Conservation (phyloP, 495 filamentous ascomycete species). For the Talaromyces ruber region DNA sequence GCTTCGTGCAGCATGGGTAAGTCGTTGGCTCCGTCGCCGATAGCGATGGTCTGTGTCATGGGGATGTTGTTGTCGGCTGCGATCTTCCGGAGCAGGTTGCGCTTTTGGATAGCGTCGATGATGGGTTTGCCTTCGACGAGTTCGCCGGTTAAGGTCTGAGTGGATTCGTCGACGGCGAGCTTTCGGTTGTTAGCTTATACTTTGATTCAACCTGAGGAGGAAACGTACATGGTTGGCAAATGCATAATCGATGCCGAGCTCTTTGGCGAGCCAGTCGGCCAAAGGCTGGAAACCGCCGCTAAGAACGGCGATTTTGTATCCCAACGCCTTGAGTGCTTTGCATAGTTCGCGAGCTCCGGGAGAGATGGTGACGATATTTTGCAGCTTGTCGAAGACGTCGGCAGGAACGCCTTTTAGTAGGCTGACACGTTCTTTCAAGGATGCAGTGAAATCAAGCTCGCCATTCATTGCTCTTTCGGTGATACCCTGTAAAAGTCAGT, state of each 20-base stretch:
- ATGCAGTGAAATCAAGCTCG: conserved; percentile 85
- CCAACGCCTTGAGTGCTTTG: conserved; percentile 59
- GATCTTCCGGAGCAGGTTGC: conserved; percentile 65
- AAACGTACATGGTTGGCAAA: conserved; percentile 67
- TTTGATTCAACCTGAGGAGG: background rate
- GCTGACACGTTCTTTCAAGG: conserved; percentile 66
- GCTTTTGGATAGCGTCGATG: conserved; percentile 75
- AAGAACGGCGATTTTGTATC: conserved; percentile 78
- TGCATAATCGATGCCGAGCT: conserved; percentile 78
- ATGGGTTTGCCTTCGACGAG: conserved; percentile 60
- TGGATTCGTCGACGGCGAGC: conserved; percentile 59
- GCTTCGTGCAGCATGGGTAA: conserved; percentile 84
- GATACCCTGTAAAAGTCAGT: conserved; percentile 46
- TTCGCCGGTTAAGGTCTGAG: conserved; percentile 69
- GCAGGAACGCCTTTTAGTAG: conserved; percentile 73
- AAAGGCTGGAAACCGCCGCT: conserved; percentile 89
- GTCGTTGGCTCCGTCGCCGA: conserved; percentile 95
- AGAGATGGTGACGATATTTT: conserved; percentile 64
- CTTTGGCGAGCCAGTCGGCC: conserved; percentile 71
- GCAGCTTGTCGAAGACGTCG: conserved; percentile 72
- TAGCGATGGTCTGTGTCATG: conserved; percentile 69
- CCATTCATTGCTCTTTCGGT: conserved; percentile 92
- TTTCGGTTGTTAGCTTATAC: conserved; percentile 14
- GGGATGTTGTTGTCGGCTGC: conserved; percentile 63
- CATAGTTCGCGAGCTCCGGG: conserved; percentile 70